Evolutionary conservation across 164 flowering plant genomes (phyloP).

Genomic region (Tetrastigma voinierianum): DNA sequence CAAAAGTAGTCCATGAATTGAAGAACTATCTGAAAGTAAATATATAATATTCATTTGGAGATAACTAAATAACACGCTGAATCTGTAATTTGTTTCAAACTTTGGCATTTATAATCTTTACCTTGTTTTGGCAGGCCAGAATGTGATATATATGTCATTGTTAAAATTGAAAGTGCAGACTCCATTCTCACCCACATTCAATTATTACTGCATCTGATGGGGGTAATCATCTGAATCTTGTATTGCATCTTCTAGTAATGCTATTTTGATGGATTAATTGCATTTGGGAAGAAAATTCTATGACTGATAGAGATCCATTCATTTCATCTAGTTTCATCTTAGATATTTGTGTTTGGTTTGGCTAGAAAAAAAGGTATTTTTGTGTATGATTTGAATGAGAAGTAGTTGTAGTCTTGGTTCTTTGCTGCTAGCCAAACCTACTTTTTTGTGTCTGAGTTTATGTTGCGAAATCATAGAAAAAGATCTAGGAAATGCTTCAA

Average conservation of each 20-base stretch:
- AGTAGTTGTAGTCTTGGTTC: neutral
- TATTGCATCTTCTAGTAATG: constrained; percentile 6
- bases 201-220: constrained; percentile 93
- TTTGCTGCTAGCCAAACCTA: neutral
- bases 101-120: constrained; percentile 3
- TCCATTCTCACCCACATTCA: constrained; percentile 82
- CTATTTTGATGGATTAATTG: neutral
- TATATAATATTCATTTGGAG: neutral
- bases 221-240: constrained; percentile 43
- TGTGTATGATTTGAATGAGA: too few relatives aligned
- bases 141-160: constrained; percentile 82
- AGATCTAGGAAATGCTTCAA: neutral
- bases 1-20: constrained; percentile 83
- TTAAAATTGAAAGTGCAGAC: constrained; percentile 93
- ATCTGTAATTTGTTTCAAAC: neutral
- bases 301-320: neutral
- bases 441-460: neutral
- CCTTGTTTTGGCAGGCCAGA: constrained; percentile 50
- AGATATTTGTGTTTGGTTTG: too few relatives aligned
- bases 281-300: too few relatives aligned
- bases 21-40: constrained; percentile 83
- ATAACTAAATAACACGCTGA: neutral
- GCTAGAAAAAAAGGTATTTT: too few relatives aligned
- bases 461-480: neutral
- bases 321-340: too few relatives aligned